A percentile compares a stretch with the other conserved stretches of the same genome.
phyloP scores from a whole-genome alignment of 768 basidiomycete species.

The Roridomyces roridus region DNA sequence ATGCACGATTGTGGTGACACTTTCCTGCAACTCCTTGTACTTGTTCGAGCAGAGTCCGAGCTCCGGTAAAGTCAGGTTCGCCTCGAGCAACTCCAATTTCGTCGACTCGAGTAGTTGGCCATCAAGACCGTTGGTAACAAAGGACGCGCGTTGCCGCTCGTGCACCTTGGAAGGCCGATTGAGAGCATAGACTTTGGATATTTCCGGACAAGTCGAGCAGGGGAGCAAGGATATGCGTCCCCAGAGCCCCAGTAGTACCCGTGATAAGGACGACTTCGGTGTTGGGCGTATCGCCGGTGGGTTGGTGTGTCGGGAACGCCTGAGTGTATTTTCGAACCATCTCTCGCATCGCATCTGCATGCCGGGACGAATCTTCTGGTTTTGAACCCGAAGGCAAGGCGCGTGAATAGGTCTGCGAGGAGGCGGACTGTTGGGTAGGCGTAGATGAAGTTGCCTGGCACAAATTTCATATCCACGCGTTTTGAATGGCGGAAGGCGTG shows the following conservation, averaged over 20 bases:
- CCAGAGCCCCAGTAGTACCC: slow-evolving; percentile 42
- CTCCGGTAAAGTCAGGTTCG: slow-evolving; percentile 12
- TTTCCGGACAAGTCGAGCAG: slow-evolving; percentile 24
- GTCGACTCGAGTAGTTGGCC: slow-evolving; percentile 23
- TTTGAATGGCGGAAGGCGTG: slow-evolving; percentile 25
- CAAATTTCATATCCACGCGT: slow-evolving; percentile 20
- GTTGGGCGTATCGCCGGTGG: not conserved
- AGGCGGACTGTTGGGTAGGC: slow-evolving; percentile 29
- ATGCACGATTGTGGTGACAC: slow-evolving; percentile 37
- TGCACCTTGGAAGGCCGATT: slow-evolving; percentile 28
- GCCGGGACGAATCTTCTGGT: not conserved
- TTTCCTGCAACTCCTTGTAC: slow-evolving; percentile 22
- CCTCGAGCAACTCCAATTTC: slow-evolving; percentile 33
- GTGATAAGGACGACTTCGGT: slow-evolving; percentile 35
- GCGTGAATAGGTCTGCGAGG: slow-evolving; percentile 20
- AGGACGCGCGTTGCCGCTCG: slow-evolving; percentile 29
- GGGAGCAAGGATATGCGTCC: slow-evolving; percentile 33
- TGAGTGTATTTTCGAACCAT: slow-evolving; percentile 23
- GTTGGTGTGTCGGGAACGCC: not conserved
- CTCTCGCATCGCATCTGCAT: slow-evolving; percentile 19
- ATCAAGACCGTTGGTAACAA: slow-evolving; percentile 32
- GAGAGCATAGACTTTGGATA: slow-evolving; percentile 36
- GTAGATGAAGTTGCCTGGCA: slow-evolving; percentile 33
- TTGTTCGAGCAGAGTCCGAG: slow-evolving; percentile 20
- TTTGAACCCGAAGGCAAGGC: not conserved